Evolutionary conservation across 2,329 filamentous ascomycete species (phyloP).

Genomic region (Emmonsia crescens): DNA sequence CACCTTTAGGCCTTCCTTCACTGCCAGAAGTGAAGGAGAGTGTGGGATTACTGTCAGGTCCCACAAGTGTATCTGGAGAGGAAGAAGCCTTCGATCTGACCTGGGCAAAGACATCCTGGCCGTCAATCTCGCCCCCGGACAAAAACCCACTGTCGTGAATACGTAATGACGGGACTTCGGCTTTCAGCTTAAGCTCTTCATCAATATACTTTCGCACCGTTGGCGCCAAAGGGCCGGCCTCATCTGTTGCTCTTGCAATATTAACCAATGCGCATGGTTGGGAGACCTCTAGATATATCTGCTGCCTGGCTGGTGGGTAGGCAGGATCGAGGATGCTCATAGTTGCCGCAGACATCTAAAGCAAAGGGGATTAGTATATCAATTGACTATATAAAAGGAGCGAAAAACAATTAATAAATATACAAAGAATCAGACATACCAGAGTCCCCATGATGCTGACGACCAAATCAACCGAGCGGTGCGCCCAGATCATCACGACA

Average conservation of each 20-base stretch:
- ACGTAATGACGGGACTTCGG: constrained; percentile 61
- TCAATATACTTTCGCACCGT: constrained; percentile 58
- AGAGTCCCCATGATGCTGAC: constrained; percentile 64
- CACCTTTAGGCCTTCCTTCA: constrained; percentile 76
- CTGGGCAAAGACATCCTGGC: constrained; percentile 54
- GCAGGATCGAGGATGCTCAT: constrained; percentile 62
- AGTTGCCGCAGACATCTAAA: constrained; percentile 39
- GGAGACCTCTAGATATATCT: constrained; percentile 72
- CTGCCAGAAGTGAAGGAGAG: constrained; percentile 62
- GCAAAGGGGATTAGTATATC: background rate
- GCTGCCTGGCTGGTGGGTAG: constrained; percentile 71
- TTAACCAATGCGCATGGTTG: constrained; percentile 60
- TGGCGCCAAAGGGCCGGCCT: constrained; percentile 52
- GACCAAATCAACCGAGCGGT: constrained; percentile 68
- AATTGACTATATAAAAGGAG: background rate
- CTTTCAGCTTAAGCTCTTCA: constrained; percentile 60
- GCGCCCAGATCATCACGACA: constrained; percentile 85
- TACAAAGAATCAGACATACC: background rate
- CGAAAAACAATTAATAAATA: background rate
- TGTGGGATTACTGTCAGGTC: constrained; percentile 73
- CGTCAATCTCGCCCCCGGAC: constrained; percentile 55
- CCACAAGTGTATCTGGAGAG: constrained; percentile 63
- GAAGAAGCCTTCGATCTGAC: constrained; percentile 43
- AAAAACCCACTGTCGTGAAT: constrained; percentile 62
- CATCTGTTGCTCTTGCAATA: constrained; percentile 60